phyloP scores from a whole-genome alignment of 2,329 filamentous ascomycete genomes.

The Macrophomina phaseolina region DNA sequence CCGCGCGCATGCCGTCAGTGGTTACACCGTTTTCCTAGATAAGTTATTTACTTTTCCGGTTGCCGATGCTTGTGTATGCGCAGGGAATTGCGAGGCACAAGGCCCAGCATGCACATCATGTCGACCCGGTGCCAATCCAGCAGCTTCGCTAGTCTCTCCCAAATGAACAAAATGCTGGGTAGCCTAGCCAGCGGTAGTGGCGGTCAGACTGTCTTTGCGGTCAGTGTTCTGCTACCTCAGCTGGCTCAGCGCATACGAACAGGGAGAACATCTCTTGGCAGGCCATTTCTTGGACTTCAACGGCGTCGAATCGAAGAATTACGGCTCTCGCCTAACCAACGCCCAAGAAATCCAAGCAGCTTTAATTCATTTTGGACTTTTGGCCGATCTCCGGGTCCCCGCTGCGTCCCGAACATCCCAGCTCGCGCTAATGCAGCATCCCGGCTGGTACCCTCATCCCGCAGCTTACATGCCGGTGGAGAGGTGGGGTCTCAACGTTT shows the following conservation, averaged over 20 bases:
- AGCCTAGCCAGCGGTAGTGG: background rate
- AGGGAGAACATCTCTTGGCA: constrained; percentile 2
- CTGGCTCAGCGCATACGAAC: background rate
- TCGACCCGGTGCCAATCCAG: background rate
- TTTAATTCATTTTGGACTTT: background rate
- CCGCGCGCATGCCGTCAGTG: constrained; percentile 1
- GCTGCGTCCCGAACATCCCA: constrained; percentile 16
- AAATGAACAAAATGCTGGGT: constrained; percentile 8
- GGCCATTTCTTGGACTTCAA: background rate
- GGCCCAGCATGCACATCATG: constrained; percentile 5
- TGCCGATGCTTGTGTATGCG: constrained; percentile 11
- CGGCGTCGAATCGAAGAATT: constrained; percentile 3
- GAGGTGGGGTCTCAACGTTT: constrained; percentile 11
- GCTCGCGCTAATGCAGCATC: background rate
- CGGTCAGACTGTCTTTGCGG: constrained; percentile 9
- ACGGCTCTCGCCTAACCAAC: constrained; percentile 2
- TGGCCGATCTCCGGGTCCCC: constrained; percentile 15
- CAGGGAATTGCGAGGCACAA: constrained; percentile 7
- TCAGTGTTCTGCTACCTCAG: background rate
- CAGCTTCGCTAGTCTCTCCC: background rate
- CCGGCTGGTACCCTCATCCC: background rate
- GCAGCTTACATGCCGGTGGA: constrained; percentile 9
- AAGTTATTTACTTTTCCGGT: constrained; percentile 10
- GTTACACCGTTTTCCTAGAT: constrained; percentile 12
- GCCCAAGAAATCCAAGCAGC: background rate